Base-by-base conservation (phyloP, 75 land plant genomes). In the Pinus albicaulis region DNA sequence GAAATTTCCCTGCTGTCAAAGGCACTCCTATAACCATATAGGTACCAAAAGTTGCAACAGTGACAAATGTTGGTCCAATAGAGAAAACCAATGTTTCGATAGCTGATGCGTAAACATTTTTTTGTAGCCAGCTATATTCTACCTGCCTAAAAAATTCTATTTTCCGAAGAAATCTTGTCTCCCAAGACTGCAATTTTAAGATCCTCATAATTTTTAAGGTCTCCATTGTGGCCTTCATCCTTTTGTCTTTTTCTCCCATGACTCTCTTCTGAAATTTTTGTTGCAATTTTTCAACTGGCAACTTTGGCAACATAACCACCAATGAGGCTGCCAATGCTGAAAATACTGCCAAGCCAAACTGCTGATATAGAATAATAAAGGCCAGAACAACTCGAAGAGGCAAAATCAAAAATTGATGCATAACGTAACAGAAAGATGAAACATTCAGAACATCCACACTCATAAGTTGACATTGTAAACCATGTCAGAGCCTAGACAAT, bases 131-230 rank as follows among this genome's bases (percentile, higher is more conserved):
- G 14, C 58, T 71, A 7, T 66, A 71, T 74, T 94, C 93, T 20
- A 13, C 55, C 55, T 78, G 59, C 66, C 92, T 84, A 8, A 87
- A 74, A 15, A 77, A 77, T 3, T 69, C 28, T 15, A 93, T 77
- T 64, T 84, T 89, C 12, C 82, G 72, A 61, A 90, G 76, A 77
- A 86, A 90, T 59, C 83, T 84, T 78, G 87, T 78, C 72, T 92
- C 92, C 92, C 95, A 92, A 34, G 82, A 87, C 56, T 92, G 92
- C 57, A 92, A 82, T 74, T 89, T 92, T 52, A 90, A 80, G 74
- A 92, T 83, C 62, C 81, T 87, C 91, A 92, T 92, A 79, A 84
- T 92, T 72, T 85, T 84, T 20, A 92, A 70, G 28, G 79, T 79
- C 69, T 92, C 92, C 62, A 89, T 71, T 0, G 89, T 87, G 38